phyloP scores from a whole-genome alignment of 2,329 filamentous ascomycete genomes.

The Nannizziopsis barbatae region DNA sequence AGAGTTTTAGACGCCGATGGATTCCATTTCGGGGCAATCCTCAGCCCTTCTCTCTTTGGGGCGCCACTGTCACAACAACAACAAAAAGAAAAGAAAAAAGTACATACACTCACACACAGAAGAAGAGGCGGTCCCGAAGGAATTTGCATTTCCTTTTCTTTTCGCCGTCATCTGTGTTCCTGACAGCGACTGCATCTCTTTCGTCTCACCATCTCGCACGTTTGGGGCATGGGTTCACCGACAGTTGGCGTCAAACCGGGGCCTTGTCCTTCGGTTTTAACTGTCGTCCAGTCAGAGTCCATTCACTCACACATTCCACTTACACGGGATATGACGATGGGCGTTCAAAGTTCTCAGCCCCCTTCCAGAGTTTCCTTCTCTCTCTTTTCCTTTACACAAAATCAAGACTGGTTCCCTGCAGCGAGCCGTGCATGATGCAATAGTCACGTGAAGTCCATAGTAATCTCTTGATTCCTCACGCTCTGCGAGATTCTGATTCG shows the following conservation, averaged over 20 bases:
- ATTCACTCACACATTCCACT: neutral
- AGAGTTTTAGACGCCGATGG: neutral
- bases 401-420: neutral
- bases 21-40: neutral
- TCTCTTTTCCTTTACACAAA: neutral
- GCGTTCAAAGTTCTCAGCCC: neutral
- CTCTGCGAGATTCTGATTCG: too few species aligned
- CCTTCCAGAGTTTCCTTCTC: too few species aligned
- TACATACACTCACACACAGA: too few species aligned
- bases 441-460: constrained; percentile 2
- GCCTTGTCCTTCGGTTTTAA: neutral
- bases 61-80: too few species aligned
- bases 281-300: neutral
- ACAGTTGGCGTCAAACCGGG: neutral
- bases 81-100: too few species aligned
- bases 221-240: constrained; percentile 1
- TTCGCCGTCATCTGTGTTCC: neutral
- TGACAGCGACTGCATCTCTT: neutral
- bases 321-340: neutral
- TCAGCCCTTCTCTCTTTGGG: neutral
- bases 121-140: too few species aligned
- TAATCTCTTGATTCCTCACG: too few species aligned
- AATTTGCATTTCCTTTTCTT: too few species aligned
- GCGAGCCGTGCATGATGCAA: constrained; percentile 4
- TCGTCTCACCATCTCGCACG: neutral